Percentiles rank a stretch among this genome's conserved stretches.
Conservation (phyloP, 2,329 filamentous ascomycete genomes). For the Mariannaea elegans region DNA sequence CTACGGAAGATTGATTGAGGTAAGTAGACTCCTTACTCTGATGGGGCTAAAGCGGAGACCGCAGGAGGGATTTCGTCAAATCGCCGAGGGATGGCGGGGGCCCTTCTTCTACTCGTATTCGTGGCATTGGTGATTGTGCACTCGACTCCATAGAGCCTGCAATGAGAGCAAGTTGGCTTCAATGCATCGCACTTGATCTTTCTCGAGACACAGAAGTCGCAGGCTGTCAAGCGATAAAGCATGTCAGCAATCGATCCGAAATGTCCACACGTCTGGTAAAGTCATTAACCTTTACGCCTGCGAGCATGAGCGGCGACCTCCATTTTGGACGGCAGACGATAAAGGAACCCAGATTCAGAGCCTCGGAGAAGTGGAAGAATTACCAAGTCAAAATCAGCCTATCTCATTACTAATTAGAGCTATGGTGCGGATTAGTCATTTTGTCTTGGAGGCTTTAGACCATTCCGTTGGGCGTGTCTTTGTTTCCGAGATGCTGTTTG, state of each 20-base stretch:
- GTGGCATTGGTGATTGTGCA: constrained; percentile 29
- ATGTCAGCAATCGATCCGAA: neutral
- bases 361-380: neutral
- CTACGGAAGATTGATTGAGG: neutral
- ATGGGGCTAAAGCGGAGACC: neutral
- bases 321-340: neutral
- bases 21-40: neutral
- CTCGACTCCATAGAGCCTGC: constrained; percentile 44
- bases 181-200: constrained; percentile 50
- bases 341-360: neutral
- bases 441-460: no score
- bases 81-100: neutral
- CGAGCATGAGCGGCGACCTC: neutral
- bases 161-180: constrained; percentile 49
- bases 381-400: neutral
- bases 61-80: neutral
- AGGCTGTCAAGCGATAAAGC: constrained; percentile 15
- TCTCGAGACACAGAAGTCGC: constrained; percentile 49
- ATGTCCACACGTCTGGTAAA: neutral
- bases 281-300: neutral
- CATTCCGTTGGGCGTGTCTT: no score
- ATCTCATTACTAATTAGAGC: neutral
- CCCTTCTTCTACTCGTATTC: constrained; percentile 1
- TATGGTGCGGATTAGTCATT: no score
- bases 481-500: no score